Evolutionary conservation across 345 rosid genomes (phyloP), one percentile per base, ranked within the genome.

Genomic region (Raphanus sativus): DNA sequence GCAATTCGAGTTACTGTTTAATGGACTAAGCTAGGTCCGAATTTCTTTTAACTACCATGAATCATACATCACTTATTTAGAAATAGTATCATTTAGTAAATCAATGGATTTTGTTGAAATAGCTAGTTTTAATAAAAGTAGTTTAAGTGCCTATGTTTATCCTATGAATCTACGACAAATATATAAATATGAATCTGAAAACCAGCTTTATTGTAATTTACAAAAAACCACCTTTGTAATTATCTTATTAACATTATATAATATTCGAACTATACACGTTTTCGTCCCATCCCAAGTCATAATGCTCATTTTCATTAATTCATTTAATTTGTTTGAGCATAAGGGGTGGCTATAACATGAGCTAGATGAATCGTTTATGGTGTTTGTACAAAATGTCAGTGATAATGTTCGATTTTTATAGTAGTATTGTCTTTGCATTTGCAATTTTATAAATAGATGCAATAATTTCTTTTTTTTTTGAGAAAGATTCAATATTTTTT

Each of bases 381-480:
- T 69, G 16, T 85, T 45, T 81, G 84, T 94, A 89, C 96, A 90
- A 60, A 26, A 62, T 73, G 74, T 50, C 81, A 81, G 79, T 65
- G 69, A 76, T 75, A 71, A 34, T 29, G 58, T 79, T 70, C 65
- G 75, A 70, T 8, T 80, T 80, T 74, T 54, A n/a, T 74, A 63
- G 72, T 74, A 63, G 69, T 55, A 55, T 69, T 69, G 67, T 75
- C 36, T 74, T 62, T 62, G 55, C 65, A 79, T 80, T 70, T 64
- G 45, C 72, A 71, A 62, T n/a, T 63, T 69, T 70, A 12, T 40
- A 62, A 68, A 50, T 67, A 36, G 28, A 50, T 59, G 67, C 10
- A 9, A 5, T 8, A 40, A n/a, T n/a, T n/a, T n/a, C 62, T 5
- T 38, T 56, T 34, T 68, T 21, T 21, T 21, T 21, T 21, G 21